Conservation (phyloP, 163 green algal genomes). For the Scenedesmus sp. region DNA sequence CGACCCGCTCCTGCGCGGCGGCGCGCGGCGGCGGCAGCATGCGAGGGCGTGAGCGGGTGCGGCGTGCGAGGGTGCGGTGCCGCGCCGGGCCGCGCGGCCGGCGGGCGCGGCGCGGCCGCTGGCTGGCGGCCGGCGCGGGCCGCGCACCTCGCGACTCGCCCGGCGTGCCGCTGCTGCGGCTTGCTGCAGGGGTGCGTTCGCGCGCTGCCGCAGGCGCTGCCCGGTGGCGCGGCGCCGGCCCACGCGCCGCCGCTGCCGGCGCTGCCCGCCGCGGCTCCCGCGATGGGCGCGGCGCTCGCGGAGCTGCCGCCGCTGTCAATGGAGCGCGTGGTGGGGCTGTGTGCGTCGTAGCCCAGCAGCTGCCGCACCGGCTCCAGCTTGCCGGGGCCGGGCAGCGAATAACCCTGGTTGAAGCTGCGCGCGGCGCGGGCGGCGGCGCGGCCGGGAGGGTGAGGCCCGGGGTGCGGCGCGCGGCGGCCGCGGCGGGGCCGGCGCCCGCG, state of each 20-base stretch:
- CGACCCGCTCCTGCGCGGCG: too few relatives aligned
- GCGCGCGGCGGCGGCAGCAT: too few relatives aligned
- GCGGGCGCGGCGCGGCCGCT: too few relatives aligned
- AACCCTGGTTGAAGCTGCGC: neutral
- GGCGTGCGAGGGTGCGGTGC: too few relatives aligned
- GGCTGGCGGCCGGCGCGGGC: too few relatives aligned
- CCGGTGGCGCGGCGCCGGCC: constrained; percentile 5
- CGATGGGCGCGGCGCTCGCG: neutral
- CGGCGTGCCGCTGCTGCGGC: too few relatives aligned
- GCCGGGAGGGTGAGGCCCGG: too few relatives aligned
- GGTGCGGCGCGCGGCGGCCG: too few relatives aligned
- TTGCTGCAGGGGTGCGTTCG: neutral
- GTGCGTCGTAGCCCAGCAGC: constrained; percentile 40
- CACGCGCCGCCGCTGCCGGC: neutral
- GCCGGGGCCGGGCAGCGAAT: neutral
- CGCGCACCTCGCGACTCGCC: too few relatives aligned
- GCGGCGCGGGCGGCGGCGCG: too few relatives aligned
- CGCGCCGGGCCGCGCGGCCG: too few relatives aligned
- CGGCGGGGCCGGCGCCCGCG: neutral
- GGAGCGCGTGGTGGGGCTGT: constrained; percentile 10
- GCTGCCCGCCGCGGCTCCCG: neutral
- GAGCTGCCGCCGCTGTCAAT: constrained; percentile 23
- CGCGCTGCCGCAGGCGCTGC: neutral
- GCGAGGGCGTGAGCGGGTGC: too few relatives aligned
- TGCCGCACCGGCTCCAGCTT: constrained; percentile 13